Evolutionary conservation across 139 green algal genomes (phyloP).

Genomic region (Ostreobium quekettii): DNA sequence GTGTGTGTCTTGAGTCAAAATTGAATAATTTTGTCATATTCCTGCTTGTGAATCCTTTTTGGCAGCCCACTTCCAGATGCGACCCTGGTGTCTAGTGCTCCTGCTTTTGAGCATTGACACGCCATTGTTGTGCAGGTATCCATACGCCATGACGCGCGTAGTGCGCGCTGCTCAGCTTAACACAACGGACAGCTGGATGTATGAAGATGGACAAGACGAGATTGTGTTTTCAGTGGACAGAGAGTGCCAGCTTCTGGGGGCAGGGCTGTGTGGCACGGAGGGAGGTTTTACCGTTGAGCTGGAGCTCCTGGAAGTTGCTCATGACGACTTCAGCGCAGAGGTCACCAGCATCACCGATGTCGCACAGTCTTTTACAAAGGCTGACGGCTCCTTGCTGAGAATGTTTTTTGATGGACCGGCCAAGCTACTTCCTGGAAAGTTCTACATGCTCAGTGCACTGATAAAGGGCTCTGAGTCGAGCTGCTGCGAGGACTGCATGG

Average conservation of each 20-base stretch:
- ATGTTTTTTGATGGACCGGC: constrained; percentile 42
- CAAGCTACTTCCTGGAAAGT: constrained; percentile 28
- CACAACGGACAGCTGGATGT: constrained; percentile 54
- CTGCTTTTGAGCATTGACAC: too few species aligned
- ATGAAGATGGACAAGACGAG: constrained; percentile 64
- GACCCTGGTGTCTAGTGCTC: too few species aligned
- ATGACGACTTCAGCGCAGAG: constrained; percentile 25
- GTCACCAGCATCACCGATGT: constrained; percentile 27
- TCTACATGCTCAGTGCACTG: constrained; percentile 56
- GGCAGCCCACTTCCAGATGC: too few species aligned
- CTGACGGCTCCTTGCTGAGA: constrained; percentile 40
- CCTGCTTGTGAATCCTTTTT: too few species aligned
- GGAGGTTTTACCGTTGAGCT: constrained; percentile 50
- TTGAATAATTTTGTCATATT: too few species aligned
- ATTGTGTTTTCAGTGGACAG: constrained; percentile 56
- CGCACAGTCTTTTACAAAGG: constrained; percentile 59
- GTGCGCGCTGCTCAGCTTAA: constrained; percentile 31
- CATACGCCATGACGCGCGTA: constrained; percentile 33
- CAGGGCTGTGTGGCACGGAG: constrained; percentile 55
- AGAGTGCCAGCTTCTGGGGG: constrained; percentile 52
- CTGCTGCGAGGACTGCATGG: constrained; percentile 64
- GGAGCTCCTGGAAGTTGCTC: constrained; percentile 47
- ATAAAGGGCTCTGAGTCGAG: constrained; percentile 60
- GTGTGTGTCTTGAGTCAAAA: too few species aligned
- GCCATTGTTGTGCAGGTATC: constrained; percentile 25